Conservation (phyloP, 768 basidiomycete species). For the Mycena crocata region DNA sequence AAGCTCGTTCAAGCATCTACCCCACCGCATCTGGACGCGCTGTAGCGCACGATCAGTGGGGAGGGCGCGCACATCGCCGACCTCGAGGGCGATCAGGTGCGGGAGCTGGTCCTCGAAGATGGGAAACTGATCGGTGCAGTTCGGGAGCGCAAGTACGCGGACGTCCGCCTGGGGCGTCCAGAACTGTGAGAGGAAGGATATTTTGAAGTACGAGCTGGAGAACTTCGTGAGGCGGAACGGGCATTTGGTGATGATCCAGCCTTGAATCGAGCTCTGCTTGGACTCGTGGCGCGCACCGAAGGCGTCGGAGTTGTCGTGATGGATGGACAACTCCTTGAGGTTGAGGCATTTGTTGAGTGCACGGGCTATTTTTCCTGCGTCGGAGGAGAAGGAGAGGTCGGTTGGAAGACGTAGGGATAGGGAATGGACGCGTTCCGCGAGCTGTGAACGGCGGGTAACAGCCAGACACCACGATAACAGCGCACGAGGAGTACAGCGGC, state of each 20-base stretch:
- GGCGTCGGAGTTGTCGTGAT: neutral
- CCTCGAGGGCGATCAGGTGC: conserved; percentile 6
- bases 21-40: neutral
- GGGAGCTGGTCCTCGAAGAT: conserved; percentile 7
- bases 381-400: neutral
- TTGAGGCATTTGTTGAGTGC: conserved; percentile 16
- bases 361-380: conserved; percentile 3
- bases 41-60: neutral
- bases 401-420: neutral
- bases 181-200: neutral
- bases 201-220: conserved; percentile 6
- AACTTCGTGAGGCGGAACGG: conserved; percentile 8
- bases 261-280: neutral
- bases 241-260: conserved; percentile 15
- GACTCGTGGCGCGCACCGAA: neutral
- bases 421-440: conserved; percentile 8
- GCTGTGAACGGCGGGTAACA: neutral
- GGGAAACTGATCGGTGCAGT: neutral
- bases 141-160: neutral
- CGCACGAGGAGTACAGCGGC: neutral
- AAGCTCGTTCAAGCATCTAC: neutral
- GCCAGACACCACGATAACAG: conserved; percentile 10
- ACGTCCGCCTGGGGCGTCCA: conserved; percentile 15
- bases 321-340: conserved; percentile 12
- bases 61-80: neutral